phyloP scores from a whole-genome alignment of 441 rosid species.

The Populus hybrid region DNA sequence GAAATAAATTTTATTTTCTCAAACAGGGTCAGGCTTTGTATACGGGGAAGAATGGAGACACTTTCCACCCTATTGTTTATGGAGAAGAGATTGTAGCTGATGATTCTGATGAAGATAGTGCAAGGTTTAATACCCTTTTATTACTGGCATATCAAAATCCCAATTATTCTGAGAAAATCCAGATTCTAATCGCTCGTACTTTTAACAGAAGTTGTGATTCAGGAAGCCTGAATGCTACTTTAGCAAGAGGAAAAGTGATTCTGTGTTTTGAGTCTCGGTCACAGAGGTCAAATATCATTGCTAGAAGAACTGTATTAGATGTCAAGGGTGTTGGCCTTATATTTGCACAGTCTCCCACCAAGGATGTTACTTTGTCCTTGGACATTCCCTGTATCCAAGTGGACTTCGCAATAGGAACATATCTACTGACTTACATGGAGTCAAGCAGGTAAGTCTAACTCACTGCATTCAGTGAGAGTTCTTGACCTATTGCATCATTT shows the following conservation, averaged over 20 bases:
- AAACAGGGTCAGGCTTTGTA: constrained; percentile 55
- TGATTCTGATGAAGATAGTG: constrained; percentile 32
- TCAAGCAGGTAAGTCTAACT: constrained; percentile 27
- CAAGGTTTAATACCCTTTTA: constrained; percentile 26
- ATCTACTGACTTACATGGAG: constrained; percentile 42
- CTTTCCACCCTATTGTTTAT: constrained; percentile 40
- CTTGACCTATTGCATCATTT: neutral
- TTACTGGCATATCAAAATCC: neutral
- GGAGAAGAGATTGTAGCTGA: constrained; percentile 43
- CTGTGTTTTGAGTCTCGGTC: constrained; percentile 50
- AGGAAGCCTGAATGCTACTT: constrained; percentile 38
- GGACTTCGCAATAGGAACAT: constrained; percentile 41
- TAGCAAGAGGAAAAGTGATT: constrained; percentile 47
- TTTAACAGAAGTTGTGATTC: constrained; percentile 38
- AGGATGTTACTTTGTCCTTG: constrained; percentile 32
- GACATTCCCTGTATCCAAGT: constrained; percentile 39
- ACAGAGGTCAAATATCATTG: constrained; percentile 35
- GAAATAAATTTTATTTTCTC: constrained; percentile 15
- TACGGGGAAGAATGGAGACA: constrained; percentile 27
- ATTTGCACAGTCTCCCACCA: constrained; percentile 42
- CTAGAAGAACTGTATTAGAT: constrained; percentile 29
- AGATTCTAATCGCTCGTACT: constrained; percentile 1
- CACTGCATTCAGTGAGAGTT: neutral
- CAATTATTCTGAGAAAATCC: neutral
- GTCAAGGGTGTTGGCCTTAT: constrained; percentile 39